Conservation (phyloP, 1,139 yeast genomes). For the Trichomonascaceae sp. region DNA sequence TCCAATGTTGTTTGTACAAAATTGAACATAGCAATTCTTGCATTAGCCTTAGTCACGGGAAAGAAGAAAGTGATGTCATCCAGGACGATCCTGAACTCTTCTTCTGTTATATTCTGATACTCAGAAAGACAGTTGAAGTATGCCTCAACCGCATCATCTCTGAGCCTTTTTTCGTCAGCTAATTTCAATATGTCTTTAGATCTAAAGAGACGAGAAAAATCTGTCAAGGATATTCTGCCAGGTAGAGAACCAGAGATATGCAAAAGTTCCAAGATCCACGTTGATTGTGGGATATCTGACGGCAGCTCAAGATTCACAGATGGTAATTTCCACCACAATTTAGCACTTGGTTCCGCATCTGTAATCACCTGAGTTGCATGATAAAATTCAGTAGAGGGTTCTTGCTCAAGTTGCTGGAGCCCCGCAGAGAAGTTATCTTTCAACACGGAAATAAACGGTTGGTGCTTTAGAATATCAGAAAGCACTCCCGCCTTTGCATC, state of each 20-base stretch:
- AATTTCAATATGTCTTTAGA: background rate
- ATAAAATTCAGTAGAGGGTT: constrained; percentile 1
- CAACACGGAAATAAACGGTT: background rate
- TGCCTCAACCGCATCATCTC: constrained; percentile 3
- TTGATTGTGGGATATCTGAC: background rate
- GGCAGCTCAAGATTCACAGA: background rate
- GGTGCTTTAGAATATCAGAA: background rate
- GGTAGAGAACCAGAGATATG: background rate
- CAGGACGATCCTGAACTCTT: background rate
- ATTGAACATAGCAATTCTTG: constrained; percentile 1
- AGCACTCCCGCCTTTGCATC: background rate
- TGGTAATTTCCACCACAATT: background rate
- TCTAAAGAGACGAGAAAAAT: background rate
- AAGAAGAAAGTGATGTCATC: constrained; percentile 6
- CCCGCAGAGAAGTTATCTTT: background rate
- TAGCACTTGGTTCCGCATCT: background rate
- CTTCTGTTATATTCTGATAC: background rate
- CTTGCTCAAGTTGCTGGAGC: background rate
- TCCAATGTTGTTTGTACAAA: background rate
- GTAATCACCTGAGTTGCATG: background rate
- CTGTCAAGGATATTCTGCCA: background rate
- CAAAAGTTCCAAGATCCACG: constrained; percentile 4
- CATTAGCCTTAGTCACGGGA: constrained; percentile 5
- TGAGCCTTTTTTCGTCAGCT: background rate
- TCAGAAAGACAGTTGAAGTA: constrained; percentile 5